Evolutionary conservation across 495 filamentous ascomycete species (phyloP).

Genomic region (Penicillium manginii): DNA sequence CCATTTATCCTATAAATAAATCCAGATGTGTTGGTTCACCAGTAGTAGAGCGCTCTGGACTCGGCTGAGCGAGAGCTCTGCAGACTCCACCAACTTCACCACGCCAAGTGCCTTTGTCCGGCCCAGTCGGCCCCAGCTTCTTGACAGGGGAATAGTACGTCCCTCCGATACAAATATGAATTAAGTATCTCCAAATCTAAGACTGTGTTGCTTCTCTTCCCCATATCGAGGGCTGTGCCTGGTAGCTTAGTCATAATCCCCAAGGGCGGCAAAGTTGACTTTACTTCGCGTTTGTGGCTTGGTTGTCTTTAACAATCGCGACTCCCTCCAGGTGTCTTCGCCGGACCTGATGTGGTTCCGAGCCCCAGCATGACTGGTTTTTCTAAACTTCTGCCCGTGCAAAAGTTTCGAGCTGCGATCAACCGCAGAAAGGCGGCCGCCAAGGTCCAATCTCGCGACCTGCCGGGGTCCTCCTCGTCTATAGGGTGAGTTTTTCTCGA

Average conservation of each 20-base stretch:
- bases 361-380: slow-evolving; percentile 44
- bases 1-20: background rate
- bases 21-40: background rate
- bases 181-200: background rate
- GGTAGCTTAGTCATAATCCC: slow-evolving; percentile 26
- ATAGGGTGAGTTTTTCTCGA: slow-evolving; percentile 21
- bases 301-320: background rate
- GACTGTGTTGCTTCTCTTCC: slow-evolving; percentile 1
- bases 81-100: slow-evolving; percentile 1
- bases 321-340: slow-evolving; percentile 13
- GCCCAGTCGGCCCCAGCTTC: background rate
- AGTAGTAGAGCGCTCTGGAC: background rate
- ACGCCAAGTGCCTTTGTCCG: background rate
- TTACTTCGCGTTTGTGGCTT: background rate
- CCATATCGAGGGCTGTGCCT: slow-evolving; percentile 14
- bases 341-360: slow-evolving; percentile 36
- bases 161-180: background rate
- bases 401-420: slow-evolving; percentile 41
- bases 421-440: slow-evolving; percentile 34
- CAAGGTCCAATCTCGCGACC: slow-evolving; percentile 27
- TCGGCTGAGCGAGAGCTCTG: background rate
- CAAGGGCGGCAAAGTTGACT: background rate
- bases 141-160: background rate
- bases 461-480: slow-evolving; percentile 24
- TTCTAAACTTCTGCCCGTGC: slow-evolving; percentile 37